Conservation (phyloP, 2,329 filamentous ascomycete species). For the Pseudonectria foliicola region DNA sequence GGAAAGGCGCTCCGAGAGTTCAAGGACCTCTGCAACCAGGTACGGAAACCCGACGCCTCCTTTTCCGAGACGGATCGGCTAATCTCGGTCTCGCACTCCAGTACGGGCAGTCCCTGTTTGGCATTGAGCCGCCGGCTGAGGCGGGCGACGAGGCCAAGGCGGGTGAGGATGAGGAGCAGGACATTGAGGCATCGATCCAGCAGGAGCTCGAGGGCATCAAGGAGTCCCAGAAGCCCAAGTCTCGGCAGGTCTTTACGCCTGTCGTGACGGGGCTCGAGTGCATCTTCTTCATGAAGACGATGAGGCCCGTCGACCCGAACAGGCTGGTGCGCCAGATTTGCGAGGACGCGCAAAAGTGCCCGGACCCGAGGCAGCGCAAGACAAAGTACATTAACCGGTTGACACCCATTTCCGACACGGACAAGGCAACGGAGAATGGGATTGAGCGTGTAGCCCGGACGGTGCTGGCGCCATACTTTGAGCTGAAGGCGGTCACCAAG, state of each 20-base stretch:
- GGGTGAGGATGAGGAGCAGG: slow-evolving; percentile 37
- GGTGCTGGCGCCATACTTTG: slow-evolving; percentile 59
- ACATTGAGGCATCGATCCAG: slow-evolving; percentile 67
- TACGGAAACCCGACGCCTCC: slow-evolving; percentile 27
- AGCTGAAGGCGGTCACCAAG: slow-evolving; percentile 27
- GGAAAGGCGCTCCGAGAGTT: slow-evolving; percentile 63
- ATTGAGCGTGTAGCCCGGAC: slow-evolving; percentile 56
- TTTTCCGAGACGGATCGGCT: neutral
- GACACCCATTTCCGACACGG: slow-evolving; percentile 44
- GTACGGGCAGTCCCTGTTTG: slow-evolving; percentile 60
- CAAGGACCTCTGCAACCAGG: slow-evolving; percentile 57
- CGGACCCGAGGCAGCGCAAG: slow-evolving; percentile 36
- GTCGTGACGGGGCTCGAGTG: slow-evolving; percentile 54
- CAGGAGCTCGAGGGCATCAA: slow-evolving; percentile 63
- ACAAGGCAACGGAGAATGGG: slow-evolving; percentile 62
- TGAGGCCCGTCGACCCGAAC: slow-evolving; percentile 47
- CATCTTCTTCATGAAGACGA: slow-evolving; percentile 54
- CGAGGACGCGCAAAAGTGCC: slow-evolving; percentile 41
- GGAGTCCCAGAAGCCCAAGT: slow-evolving; percentile 30
- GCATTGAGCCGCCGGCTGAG: slow-evolving; percentile 33
- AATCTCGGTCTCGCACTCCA: slow-evolving; percentile 25
- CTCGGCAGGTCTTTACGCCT: slow-evolving; percentile 43
- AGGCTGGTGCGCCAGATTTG: slow-evolving; percentile 48
- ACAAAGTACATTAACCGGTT: slow-evolving; percentile 52
- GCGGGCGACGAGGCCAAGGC: slow-evolving; percentile 25